Evolutionary conservation across 176 grass and related monocot species (phyloP).

Genomic region (Musa schizocarpa): DNA sequence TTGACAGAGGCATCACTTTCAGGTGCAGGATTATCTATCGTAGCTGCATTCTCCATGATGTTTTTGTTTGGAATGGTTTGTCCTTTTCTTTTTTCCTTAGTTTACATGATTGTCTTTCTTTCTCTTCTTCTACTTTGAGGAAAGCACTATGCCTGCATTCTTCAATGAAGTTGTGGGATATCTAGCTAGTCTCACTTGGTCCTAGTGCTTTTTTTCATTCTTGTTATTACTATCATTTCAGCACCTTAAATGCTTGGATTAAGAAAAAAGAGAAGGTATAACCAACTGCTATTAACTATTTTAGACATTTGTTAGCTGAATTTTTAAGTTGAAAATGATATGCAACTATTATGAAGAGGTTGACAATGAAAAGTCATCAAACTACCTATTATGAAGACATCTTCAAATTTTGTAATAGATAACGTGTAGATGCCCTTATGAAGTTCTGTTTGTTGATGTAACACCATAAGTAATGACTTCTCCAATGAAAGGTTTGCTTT

Average conservation of each 20-base stretch:
- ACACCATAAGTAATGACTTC: background rate
- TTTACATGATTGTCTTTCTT: background rate
- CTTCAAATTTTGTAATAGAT: no score
- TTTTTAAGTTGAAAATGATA: background rate
- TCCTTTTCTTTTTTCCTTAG: constrained; percentile 2
- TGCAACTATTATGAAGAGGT: no score
- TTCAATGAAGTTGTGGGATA: background rate
- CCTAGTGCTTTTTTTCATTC: background rate
- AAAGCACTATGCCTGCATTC: background rate
- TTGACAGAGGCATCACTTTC: constrained; percentile 94
- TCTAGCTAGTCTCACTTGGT: background rate
- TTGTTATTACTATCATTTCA: no score
- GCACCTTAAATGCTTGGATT: background rate
- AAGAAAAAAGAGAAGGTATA: background rate
- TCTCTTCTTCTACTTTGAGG: no score
- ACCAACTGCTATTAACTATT: background rate
- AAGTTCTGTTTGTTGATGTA: background rate
- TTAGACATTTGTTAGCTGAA: background rate
- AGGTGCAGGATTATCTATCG: constrained; percentile 78
- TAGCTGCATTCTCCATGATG: constrained; percentile 72
- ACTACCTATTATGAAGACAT: no score
- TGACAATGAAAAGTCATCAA: no score
- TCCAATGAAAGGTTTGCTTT: background rate
- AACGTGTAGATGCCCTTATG: background rate
- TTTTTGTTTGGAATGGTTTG: constrained; percentile 95